Conservation (phyloP, 352 stramenopile genomes). For the Pythium scleroteichum region DNA sequence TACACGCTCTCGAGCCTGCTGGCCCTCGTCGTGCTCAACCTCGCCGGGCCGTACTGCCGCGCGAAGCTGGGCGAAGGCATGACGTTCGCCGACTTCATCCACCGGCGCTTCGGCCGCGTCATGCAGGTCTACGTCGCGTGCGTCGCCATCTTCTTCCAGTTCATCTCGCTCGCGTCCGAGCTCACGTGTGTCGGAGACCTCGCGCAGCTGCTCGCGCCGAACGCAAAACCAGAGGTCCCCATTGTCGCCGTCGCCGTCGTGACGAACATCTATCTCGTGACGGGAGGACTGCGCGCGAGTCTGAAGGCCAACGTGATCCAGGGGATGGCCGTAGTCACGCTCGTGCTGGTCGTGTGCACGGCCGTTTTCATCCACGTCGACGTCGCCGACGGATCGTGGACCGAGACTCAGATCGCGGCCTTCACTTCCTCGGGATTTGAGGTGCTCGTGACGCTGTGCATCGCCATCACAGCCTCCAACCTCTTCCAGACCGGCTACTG, state of each 20-base stretch:
- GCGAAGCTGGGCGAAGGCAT: conserved; percentile 65
- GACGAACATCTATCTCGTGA: conserved; percentile 71
- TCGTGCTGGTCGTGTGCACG: conserved; percentile 61
- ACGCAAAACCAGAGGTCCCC: conserved; percentile 45
- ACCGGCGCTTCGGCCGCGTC: conserved; percentile 52
- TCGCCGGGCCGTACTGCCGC: conserved; percentile 53
- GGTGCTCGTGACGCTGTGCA: conserved; percentile 65
- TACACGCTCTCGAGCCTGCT: conserved; percentile 64
- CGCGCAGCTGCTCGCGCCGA: conserved; percentile 46
- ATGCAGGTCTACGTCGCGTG: conserved; percentile 69
- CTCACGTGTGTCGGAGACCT: conserved; percentile 59
- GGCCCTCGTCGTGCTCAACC: conserved; percentile 54
- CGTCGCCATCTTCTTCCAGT: conserved; percentile 81
- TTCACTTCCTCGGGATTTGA: conserved; percentile 67
- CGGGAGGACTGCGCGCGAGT: conserved; percentile 67
- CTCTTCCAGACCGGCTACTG: conserved; percentile 81
- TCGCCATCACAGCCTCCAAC: conserved; percentile 61
- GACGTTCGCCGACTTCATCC: conserved; percentile 69
- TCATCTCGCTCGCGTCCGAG: conserved; percentile 72
- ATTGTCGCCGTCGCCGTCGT: conserved; percentile 58
- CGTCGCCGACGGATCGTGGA: conserved; percentile 50
- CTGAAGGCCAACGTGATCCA: conserved; percentile 73
- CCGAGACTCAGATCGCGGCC: conserved; percentile 45
- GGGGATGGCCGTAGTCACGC: conserved; percentile 51
- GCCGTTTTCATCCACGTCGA: conserved; percentile 58